Evolutionary conservation across 306 rosid genomes (phyloP), one percentile per base, ranked within the genome.

Genomic region (Malus sieversii): DNA sequence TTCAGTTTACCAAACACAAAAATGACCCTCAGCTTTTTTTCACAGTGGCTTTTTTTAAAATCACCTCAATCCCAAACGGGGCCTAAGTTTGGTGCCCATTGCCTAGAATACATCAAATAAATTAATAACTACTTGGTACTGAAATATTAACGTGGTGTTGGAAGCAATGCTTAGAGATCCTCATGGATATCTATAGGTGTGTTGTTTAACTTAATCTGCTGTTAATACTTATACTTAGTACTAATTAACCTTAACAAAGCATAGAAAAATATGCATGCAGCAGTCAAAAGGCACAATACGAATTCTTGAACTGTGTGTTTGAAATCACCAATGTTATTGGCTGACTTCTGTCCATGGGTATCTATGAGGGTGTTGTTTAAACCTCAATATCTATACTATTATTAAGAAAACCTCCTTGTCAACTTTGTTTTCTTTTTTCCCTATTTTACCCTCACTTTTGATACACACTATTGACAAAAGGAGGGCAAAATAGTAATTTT

Each of bases 301-400:
- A 64, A 51, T 16, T 78, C 83, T 82, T 65, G 74, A 76, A 70
- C 5, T 2, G 64, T 45, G 82, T 74, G 75, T 68, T 71, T 71
- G 67, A 25, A 35, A 14, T 11, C 19, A 32, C 30, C 69, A 45
- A 59, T 30, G 51, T 33, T 14, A 66, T 35, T 35, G 68, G 68
- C 45, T 64, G 45, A 8, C 68, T 33, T 63, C 68, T 8, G 44
- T 48, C 53, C 53, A 35, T 35, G 38, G 38, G 38, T 33, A 35
- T 35, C 40, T 7, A 35, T 38, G 7, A 38, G 2, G 9, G 42
- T 38, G 42, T 38, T 42, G 55, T 63, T 48, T 20, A 78, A 63
- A 23, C 46, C 68, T 53, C 77, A 78, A 72, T 55, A 42, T 30
- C 33, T 30, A 30, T 30, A 30, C 33, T 30, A 30, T 30, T 30